Evolutionary conservation across 2,329 filamentous ascomycete genomes (phyloP).

Genomic region (Fusarium temperatum): DNA sequence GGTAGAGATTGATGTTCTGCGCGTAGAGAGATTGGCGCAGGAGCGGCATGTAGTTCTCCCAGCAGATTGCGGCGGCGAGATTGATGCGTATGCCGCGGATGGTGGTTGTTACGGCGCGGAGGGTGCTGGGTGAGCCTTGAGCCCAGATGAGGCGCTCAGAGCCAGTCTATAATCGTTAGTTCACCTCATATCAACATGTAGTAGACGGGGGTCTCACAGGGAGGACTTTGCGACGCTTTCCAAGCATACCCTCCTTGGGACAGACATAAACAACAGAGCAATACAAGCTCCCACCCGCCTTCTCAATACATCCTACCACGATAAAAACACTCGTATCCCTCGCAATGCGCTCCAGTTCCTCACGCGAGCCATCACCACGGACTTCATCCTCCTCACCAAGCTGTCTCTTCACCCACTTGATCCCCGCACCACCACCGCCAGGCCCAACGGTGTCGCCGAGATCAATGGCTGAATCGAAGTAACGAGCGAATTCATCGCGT

Average conservation of each 20-base stretch:
- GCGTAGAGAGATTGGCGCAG: slow-evolving; percentile 84
- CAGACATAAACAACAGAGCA: slow-evolving; percentile 86
- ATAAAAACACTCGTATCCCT: slow-evolving; percentile 82
- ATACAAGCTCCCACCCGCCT: slow-evolving; percentile 82
- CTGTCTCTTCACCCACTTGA: slow-evolving; percentile 73
- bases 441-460: slow-evolving; percentile 77
- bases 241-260: slow-evolving; percentile 75
- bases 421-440: slow-evolving; percentile 70
- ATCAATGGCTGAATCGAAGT: slow-evolving; percentile 83
- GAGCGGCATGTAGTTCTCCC: slow-evolving; percentile 97
- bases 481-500: slow-evolving; percentile 82
- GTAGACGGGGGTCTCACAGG: slow-evolving; percentile 63
- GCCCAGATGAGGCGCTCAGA: slow-evolving; percentile 88
- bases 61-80: slow-evolving; percentile 89
- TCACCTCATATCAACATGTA: not conserved
- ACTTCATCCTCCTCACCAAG: slow-evolving; percentile 52
- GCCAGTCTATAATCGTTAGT: slow-evolving; percentile 65
- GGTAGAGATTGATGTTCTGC: slow-evolving; percentile 91
- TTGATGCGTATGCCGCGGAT: slow-evolving; percentile 84
- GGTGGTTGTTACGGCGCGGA: slow-evolving; percentile 80
- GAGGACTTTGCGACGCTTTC: slow-evolving; percentile 92
- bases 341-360: slow-evolving; percentile 80
- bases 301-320: slow-evolving; percentile 82
- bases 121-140: slow-evolving; percentile 80
- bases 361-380: slow-evolving; percentile 71